Conservation (phyloP, 2,329 filamentous ascomycete species). For the Alternaria gaisen region DNA sequence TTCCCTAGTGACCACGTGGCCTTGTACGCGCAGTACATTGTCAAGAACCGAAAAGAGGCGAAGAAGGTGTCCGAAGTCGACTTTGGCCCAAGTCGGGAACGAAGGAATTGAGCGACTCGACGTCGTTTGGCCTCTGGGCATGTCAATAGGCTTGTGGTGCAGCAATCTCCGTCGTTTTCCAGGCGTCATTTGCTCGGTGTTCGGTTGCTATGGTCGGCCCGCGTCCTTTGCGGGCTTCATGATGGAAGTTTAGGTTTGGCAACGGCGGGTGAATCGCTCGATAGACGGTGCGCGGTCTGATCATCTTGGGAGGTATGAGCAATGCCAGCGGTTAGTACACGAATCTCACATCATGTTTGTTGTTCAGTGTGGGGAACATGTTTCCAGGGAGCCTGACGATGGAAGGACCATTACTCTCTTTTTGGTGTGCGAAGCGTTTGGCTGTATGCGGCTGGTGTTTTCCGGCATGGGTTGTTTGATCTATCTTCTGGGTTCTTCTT, state of each 20-base stretch:
- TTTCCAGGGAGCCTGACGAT: conserved; percentile 21
- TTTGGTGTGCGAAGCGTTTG: conserved; percentile 33
- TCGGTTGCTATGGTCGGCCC: conserved; percentile 38
- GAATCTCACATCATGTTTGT: conserved; percentile 47
- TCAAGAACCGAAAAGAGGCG: conserved; percentile 82
- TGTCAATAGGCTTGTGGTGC: conserved; percentile 44
- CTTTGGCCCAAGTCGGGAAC: conserved; percentile 47
- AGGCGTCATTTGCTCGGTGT: conserved; percentile 49
- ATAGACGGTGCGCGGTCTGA: conserved; percentile 30
- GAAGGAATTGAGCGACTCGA: conserved; percentile 32
- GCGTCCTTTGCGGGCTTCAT: conserved; percentile 34
- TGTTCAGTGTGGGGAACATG: conserved; percentile 38
- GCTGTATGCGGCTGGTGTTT: conserved; percentile 26
- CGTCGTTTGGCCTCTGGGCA: conserved; percentile 16
- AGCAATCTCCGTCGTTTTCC: conserved; percentile 38
- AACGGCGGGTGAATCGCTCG: conserved; percentile 29
- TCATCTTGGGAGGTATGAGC: conserved; percentile 34
- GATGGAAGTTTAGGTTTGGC: conserved; percentile 36
- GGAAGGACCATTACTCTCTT: conserved; percentile 33
- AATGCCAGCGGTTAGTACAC: conserved; percentile 38
- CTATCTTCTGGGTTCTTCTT: conserved; percentile 24
- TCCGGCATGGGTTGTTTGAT: conserved; percentile 27
- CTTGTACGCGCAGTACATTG: conserved; percentile 86
- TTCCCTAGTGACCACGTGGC: conserved; percentile 94
- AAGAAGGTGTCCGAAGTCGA: conserved; percentile 58